Evolutionary conservation across 176 grass and related monocot species (phyloP), one percentile per base, ranked within the genome.

Genomic region (Dendrocalamus sinicus): DNA sequence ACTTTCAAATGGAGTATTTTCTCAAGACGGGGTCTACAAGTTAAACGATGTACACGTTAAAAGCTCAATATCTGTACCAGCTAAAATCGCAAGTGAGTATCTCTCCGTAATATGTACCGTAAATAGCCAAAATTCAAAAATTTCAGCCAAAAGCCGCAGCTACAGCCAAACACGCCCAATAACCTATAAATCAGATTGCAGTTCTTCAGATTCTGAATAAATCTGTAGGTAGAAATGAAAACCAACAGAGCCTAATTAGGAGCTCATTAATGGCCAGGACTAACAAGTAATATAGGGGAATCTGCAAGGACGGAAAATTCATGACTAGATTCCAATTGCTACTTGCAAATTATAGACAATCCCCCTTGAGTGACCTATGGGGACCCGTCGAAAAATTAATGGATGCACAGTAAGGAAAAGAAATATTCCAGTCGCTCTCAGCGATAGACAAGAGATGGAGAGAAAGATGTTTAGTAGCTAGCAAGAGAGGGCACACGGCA

Each of bases 381-480:
- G 72, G 78, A 43, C 57, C 55, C 79, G 62, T 83, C 5, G 5
- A 43, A 39, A 17, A 15, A 52, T 52, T 6, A 44, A 24, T 22
- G 58, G 32, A 70, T 43, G 79, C 74, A 51, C 35, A 83, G 84
- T 35, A 22, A 83, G n/a, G 19, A 54, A 74, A 53, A 43, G 43
- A 52, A 13, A 37, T 15, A 67, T 79, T 88, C 67, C 79, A 23
- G 40, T 83, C 73, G 59, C 26, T 50, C 16, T 48, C 62, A 83
- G 20, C 64, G 24, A 35, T 43, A 39, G 84, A 76, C 44, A 12
- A 8, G 54, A 50, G 23, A 28, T 0, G 43, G 24, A 57, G 37
- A 28, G 32, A 45, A 12, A 32, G 5, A 41, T 24, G 46, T 44
- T 73, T 14, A 41, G 28, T 7, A 55, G 23, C 26, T 2, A n/a